These are phyloP conservation scores for Lineolata rhizophorae DNA, from an alignment of 495 filamentous ascomycete species.

Conservation along the genomic window DNA sequence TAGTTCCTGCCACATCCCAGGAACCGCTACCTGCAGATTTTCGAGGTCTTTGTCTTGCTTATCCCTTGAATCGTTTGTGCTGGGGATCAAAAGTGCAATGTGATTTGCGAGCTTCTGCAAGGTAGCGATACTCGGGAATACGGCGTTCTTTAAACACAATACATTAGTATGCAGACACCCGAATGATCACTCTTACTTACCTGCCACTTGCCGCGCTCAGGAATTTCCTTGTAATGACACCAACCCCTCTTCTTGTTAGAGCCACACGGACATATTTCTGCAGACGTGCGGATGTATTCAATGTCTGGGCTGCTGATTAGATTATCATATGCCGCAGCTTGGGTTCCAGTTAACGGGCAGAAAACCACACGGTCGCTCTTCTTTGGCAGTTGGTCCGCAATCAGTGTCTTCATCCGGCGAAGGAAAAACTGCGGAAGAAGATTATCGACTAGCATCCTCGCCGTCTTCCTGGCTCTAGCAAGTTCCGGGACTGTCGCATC, in stretches of 20 bases:
- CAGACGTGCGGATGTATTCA: constrained; percentile 40
- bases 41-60: constrained; percentile 65
- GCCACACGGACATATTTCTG: constrained; percentile 47
- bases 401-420: constrained; percentile 78
- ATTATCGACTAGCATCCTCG: constrained; percentile 67
- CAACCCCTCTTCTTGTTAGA: constrained; percentile 54
- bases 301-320: constrained; percentile 52
- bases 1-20: constrained; percentile 53
- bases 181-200: too few species aligned
- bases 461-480: constrained; percentile 58
- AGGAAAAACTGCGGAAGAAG: constrained; percentile 84
- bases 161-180: too few species aligned
- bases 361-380: constrained; percentile 92
- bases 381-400: constrained; percentile 86
- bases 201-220: constrained; percentile 42
- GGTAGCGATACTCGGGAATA: constrained; percentile 68
- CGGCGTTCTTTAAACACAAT: too few species aligned
- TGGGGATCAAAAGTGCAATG: constrained; percentile 69
- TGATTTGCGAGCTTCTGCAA: constrained; percentile 86
- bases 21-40: constrained; percentile 51
- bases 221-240: constrained; percentile 47
- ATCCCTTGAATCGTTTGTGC: constrained; percentile 40
- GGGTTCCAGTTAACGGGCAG: constrained; percentile 68
- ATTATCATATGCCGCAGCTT: constrained; percentile 68
- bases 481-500: constrained; percentile 76